Base-by-base conservation (phyloP, 306 rosid genomes). In the Inga laurina region DNA sequence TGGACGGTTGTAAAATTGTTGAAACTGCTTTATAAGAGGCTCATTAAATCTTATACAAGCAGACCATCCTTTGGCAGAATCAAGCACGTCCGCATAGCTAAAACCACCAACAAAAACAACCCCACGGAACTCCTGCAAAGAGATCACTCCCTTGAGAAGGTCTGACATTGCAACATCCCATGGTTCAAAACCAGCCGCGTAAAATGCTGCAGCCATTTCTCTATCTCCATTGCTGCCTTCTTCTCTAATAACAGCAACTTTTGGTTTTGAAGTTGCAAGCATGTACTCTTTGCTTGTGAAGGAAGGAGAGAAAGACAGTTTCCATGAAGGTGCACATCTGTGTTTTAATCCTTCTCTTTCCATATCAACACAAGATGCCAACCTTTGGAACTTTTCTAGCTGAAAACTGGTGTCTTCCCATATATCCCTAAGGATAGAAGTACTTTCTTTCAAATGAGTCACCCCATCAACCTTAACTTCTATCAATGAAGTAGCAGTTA, bases 181-280 rank as follows among this genome's bases (percentile, higher is more conserved):
- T 10, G 98, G 95, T 41, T 92, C 95, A 75, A 93, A 95, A 80
- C 97, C 97, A 45, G 97, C 86, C 4, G 94, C 90, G 52, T 88
- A 82, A 88, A 95, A 92, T 2, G 97, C 97, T 34, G 95, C 98
- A 79, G 98, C 87, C 98, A 95, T 95, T 88, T 95, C 97, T 77
- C 95, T 83, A 72, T 95, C 97, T 65, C 98, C 98, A 30, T 95
- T 95, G 93, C 97, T 93, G 32, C 97, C 98, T 90, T 95, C 97
- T 90, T 94, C 98, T 82, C 97, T 91, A 65, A 93, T 90, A 84
- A 94, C 92, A 5, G 97, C 98, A 81, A 94, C 97, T 77, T 91
- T 91, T 19, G 97, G 98, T 85, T 92, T 94, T 37, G 52, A 51
- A 34, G 90, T 72, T 39, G 90, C 84, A 85, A 72, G 79, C 88